Evolutionary conservation across 2,329 filamentous ascomycete genomes (phyloP).

Genomic region (Penicillium sp.): DNA sequence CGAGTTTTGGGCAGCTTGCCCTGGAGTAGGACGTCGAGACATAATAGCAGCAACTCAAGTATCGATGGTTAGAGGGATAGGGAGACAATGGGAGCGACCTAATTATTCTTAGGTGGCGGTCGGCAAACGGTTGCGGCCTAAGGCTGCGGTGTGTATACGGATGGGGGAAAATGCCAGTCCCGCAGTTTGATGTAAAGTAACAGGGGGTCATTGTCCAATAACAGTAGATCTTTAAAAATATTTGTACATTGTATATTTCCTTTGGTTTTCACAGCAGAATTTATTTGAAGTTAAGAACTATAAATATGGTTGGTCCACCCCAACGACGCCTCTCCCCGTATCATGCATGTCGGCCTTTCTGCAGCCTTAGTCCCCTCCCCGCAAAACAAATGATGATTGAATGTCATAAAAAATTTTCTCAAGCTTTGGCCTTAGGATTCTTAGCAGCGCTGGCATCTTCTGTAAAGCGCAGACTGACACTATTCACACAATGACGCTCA

Average conservation of each 20-base stretch:
- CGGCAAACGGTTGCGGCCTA: slow-evolving; percentile 28
- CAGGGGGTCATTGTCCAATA: neutral
- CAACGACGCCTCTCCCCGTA: slow-evolving; percentile 1
- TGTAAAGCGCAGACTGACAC: slow-evolving; percentile 80
- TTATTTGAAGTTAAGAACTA: neutral
- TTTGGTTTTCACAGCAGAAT: neutral
- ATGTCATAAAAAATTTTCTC: neutral
- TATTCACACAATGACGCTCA: slow-evolving; percentile 97
- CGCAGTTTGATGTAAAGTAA: slow-evolving; percentile 23
- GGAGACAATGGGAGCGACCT: slow-evolving; percentile 23
- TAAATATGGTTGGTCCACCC: slow-evolving; percentile 7
- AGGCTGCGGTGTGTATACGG: slow-evolving; percentile 26
- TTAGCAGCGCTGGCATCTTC: slow-evolving; percentile 55
- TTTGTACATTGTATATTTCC: neutral
- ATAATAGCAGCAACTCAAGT: slow-evolving; percentile 26
- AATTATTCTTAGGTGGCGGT: slow-evolving; percentile 33
- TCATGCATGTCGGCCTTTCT: slow-evolving; percentile 6
- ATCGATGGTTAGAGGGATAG: slow-evolving; percentile 16
- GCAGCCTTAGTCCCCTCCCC: slow-evolving; percentile 6
- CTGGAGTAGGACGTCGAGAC: slow-evolving; percentile 63
- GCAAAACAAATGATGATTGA: slow-evolving; percentile 2
- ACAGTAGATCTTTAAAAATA: neutral
- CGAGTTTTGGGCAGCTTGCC: slow-evolving; percentile 89
- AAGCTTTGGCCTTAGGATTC: slow-evolving; percentile 33
- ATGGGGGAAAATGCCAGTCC: slow-evolving; percentile 21